Percentiles rank a stretch among this genome's conserved stretches.
Evolutionary conservation across 2,329 filamentous ascomycete species (phyloP).

Genomic region (Ophiostoma triangulosporum): DNA sequence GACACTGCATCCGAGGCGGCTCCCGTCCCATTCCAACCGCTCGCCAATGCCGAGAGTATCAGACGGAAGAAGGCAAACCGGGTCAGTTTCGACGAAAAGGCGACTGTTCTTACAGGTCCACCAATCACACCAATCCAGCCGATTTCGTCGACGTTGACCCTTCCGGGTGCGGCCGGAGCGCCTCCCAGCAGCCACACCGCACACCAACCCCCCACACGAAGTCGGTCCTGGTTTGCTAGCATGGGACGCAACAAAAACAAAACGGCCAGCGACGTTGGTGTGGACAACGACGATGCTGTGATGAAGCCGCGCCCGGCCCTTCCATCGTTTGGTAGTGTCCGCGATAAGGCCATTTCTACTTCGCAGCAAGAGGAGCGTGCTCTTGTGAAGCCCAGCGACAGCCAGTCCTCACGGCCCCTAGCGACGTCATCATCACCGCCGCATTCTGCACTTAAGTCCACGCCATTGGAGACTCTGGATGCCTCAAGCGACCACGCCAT

Average conservation of each 20-base stretch:
- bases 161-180: conserved; percentile 6
- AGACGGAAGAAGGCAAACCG: conserved; percentile 50
- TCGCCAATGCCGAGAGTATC: neutral
- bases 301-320: conserved; percentile 65
- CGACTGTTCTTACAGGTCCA: conserved; percentile 18
- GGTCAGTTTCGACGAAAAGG: conserved; percentile 65
- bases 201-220: conserved; percentile 15
- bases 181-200: neutral
- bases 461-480: conserved; percentile 23
- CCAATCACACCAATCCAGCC: conserved; percentile 13
- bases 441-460: conserved; percentile 22
- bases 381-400: conserved; percentile 35
- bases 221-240: conserved; percentile 38
- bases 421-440: conserved; percentile 1
- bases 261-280: conserved; percentile 14
- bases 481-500: conserved; percentile 47
- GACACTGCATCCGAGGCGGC: conserved; percentile 31
- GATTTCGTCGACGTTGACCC: neutral
- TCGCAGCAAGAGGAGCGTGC: conserved; percentile 42
- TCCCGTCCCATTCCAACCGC: neutral
- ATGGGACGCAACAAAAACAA: conserved; percentile 37
- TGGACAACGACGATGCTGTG: conserved; percentile 48
- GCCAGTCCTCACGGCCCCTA: neutral
- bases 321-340: conserved; percentile 62
- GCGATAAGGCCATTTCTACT: conserved; percentile 41